Evolutionary conservation across 805 yeast genomes (phyloP), one percentile per base, ranked within the genome.

Genomic region (Alloascoidea hylecoeti): DNA sequence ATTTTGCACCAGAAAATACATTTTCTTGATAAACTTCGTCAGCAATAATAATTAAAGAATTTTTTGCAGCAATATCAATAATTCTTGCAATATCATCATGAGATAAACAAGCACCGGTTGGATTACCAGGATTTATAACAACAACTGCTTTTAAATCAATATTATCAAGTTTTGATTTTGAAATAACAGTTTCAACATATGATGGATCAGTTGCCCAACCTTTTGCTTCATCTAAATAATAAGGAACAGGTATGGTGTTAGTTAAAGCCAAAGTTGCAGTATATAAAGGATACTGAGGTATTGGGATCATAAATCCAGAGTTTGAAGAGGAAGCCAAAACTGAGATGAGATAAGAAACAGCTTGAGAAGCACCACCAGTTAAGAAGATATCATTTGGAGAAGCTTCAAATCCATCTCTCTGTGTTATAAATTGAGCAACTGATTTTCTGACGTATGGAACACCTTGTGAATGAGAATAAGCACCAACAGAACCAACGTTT

Each of bases 11-110:
- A n/a, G n/a, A n/a, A 60, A 81, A 89, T 16, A 92, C 68, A 52
- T 92, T 92, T 50, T 83, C 92, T 62, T 92, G 99, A 61, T 92
- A 92, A 16, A 92, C 99, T 61, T 92, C 99, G 62, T 92, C 99
- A 12, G 98, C 96, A 46, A 92, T 79, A 37, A 92, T 68, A 2
- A 86, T 89, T 13, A 92, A 57, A 34, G 94, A 86, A 46, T 85
- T 61, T 52, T 78, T 77, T 14, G 95, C 94, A 18, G 96, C 95
- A 40, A 89, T 70, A 30, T 70, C 65, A 41, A 92, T 64, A 39
- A 92, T 68, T 34, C 75, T 78, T 33, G 66, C 73, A 51, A 92
- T 85, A 44, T 78, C 75, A 4, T 69, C 70, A 37, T 64, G 66
- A 5, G 70, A 57, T 41, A 92, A 64, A 39, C 86, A 75, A 1